Evolutionary conservation across 805 yeast genomes (phyloP).

Genomic region (Wickerhamiella brachini): DNA sequence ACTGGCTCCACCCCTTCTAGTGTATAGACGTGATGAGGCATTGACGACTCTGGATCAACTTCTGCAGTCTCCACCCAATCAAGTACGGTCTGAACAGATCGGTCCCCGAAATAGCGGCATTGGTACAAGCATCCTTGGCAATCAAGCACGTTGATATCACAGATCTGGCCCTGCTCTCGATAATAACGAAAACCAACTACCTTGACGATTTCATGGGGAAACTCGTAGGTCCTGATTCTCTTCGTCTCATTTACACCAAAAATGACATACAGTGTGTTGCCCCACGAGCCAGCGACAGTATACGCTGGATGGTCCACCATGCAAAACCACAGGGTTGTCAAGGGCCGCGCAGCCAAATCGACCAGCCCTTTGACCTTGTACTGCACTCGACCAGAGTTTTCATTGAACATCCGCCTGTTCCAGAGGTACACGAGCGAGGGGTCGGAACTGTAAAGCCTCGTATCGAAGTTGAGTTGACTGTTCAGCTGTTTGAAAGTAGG

Average conservation of each 20-base stretch:
- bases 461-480: neutral
- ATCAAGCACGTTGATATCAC: neutral
- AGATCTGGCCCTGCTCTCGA: neutral
- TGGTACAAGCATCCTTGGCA: no score
- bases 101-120: no score
- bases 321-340: neutral
- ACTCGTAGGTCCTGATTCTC: neutral
- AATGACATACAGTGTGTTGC: neutral
- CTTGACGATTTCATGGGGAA: neutral
- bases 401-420: neutral
- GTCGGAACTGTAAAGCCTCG: neutral
- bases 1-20: neutral
- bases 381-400: neutral
- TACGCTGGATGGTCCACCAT: neutral
- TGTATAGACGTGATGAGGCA: no score
- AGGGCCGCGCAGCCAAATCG: neutral
- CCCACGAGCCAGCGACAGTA: neutral
- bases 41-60: no score
- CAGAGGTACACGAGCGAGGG: neutral
- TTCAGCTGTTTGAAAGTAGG: neutral
- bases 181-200: neutral
- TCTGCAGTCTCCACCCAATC: no score
- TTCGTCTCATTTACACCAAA: neutral
- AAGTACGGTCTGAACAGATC: no score
- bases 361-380: neutral